These are phyloP conservation scores for Lepidium aucheri DNA, from an alignment of 345 rosid species.

Conservation along the genomic window DNA sequence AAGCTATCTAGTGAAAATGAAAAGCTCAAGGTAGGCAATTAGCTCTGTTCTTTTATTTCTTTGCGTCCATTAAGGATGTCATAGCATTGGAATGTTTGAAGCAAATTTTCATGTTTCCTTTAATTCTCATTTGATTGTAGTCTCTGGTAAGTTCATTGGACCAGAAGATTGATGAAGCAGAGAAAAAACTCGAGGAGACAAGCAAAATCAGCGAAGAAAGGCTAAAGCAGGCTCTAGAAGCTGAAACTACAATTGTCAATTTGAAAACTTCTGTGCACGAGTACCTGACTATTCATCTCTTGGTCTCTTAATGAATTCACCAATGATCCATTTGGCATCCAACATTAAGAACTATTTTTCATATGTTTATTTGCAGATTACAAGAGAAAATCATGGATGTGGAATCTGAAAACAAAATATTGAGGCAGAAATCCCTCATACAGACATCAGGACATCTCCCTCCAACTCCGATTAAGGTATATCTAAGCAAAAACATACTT, in stretches of 20 bases:
- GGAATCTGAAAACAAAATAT: conserved; percentile 73
- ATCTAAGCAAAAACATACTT: conserved; percentile 1
- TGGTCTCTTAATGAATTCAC: neutral
- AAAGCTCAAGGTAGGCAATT: conserved; percentile 57
- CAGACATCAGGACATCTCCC: conserved; percentile 56
- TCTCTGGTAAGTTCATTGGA: conserved; percentile 69
- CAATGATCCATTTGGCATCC: neutral
- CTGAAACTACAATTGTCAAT: conserved; percentile 67
- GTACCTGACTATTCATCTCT: conserved; percentile 32
- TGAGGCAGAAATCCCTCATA: conserved; percentile 60
- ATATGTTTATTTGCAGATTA: conserved; percentile 50
- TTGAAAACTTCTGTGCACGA: conserved; percentile 85
- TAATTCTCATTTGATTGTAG: conserved; percentile 35
- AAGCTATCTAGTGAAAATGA: conserved; percentile 77
- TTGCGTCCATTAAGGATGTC: neutral
- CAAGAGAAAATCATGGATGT: conserved; percentile 68
- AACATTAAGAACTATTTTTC: neutral
- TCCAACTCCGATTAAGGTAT: conserved; percentile 41
- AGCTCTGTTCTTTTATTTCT: neutral
- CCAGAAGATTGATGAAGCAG: conserved; percentile 72
- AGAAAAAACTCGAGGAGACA: conserved; percentile 72
- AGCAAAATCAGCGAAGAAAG: conserved; percentile 78
- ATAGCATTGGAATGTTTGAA: conserved; percentile 9
- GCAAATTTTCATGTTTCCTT: conserved; percentile 8
- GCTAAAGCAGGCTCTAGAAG: conserved; percentile 82